A percentile compares a stretch with the other conserved stretches of the same genome.
These are phyloP conservation scores for Anaeromyces robustus DNA, from an alignment of 192 early-diverging fungal genomes.

Conservation along the genomic window DNA sequence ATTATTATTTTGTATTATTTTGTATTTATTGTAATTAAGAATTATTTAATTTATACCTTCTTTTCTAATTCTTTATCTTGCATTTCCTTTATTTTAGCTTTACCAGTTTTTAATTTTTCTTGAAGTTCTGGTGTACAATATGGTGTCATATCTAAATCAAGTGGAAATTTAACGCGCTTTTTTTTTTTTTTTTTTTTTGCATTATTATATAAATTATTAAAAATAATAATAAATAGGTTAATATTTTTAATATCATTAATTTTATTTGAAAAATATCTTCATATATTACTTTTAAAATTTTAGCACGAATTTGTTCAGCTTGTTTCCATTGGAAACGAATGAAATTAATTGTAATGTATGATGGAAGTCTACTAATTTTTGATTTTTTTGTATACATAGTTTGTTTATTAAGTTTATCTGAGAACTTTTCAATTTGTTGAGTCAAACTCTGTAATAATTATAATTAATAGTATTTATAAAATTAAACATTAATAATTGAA, in stretches of 20 bases:
- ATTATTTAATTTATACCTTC: constrained; percentile 7
- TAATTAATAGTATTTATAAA: background rate
- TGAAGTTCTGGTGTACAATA: constrained; percentile 74
- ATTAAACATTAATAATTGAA: too few relatives aligned
- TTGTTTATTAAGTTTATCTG: constrained; percentile 56
- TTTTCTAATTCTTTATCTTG: constrained; percentile 45
- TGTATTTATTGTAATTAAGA: background rate
- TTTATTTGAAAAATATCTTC: too few relatives aligned
- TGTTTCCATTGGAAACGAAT: constrained; percentile 93
- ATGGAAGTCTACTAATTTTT: constrained; percentile 67
- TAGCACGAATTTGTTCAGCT: constrained; percentile 58
- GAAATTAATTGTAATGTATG: constrained; percentile 75
- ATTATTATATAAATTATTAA: too few relatives aligned
- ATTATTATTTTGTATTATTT: too few relatives aligned
- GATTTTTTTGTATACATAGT: constrained; percentile 64
- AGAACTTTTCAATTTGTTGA: constrained; percentile 80
- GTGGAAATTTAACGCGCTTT: constrained; percentile 79
- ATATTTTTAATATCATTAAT: too few relatives aligned
- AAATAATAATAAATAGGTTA: too few relatives aligned
- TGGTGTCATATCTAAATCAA: constrained; percentile 75
- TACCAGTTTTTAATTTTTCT: constrained; percentile 41
- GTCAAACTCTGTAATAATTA: constrained; percentile 37
- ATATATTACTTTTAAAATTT: constrained; percentile 67
- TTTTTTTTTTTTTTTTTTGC: too few relatives aligned
- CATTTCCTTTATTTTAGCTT: constrained; percentile 40